Base-by-base conservation (phyloP, 1,284 basidiomycete species). In the Papiliotrema fonsecae region DNA sequence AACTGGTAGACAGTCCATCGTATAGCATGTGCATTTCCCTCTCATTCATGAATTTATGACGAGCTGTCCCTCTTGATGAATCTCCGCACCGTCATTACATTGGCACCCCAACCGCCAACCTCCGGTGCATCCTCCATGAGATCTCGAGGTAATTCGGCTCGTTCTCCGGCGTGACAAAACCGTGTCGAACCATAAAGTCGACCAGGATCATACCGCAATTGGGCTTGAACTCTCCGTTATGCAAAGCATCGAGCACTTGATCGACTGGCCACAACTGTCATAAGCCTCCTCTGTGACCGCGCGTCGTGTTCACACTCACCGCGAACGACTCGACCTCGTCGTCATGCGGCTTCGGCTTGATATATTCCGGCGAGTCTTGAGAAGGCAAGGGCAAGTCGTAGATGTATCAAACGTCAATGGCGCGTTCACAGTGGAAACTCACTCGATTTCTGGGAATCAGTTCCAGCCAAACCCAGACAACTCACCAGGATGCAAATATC, bases 271-370 rank as follows among this genome's bases (percentile, higher is more conserved):
- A 42, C 25, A 72, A 62, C 70, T 74, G 45, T n/a, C n/a, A n/a
- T n/a, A n/a, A n/a, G n/a, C n/a, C n/a, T n/a, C n/a, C n/a, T n/a
- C n/a, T n/a, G n/a, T n/a, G n/a, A n/a, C n/a, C n/a, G n/a, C n/a
- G n/a, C 25, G 10, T 42, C 26, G 28, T 43, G 6, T 31, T 28
- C 13, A 10, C 14, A 56, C 65, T 50, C 42, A 71, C 51, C 1
- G 45, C 42, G 61, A 97, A 97, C 1, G 80, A 85, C 65, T 96
- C 90, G 4, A 97, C 93, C 69, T 97, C 94, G 27, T 88, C 91
- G 58, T 97, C 94, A 32, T 83, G 77, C 0, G 92, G 92, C 41
- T 77, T 78, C 0, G 88, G 87, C 35, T 56, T 49, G 45, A 78
- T 74, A 55, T 88, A 71, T 31, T 70, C 67, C 11, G 63, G 32